A percentile compares a stretch with the other conserved stretches of the same genome.
Conservation (phyloP, 192 early-diverging fungal species). For the Entrophospora sp. region DNA sequence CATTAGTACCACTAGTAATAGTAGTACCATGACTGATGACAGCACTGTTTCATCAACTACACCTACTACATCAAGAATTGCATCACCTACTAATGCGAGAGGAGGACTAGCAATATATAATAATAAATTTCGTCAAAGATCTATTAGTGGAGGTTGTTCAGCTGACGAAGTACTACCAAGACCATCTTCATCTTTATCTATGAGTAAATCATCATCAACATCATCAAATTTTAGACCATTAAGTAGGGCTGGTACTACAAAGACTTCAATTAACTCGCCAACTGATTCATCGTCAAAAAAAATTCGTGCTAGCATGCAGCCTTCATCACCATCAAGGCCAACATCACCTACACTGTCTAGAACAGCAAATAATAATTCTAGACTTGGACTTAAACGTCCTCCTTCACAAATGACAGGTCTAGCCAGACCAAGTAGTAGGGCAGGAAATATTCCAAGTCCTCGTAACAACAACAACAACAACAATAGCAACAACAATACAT, state of each 20-base stretch:
- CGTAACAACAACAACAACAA: no score
- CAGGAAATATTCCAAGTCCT: neutral
- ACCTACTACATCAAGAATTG: neutral
- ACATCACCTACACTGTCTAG: no score
- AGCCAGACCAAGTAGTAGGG: neutral
- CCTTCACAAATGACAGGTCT: neutral
- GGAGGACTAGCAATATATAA: neutral
- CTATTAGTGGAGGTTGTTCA: slow-evolving; percentile 6
- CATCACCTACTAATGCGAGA: slow-evolving; percentile 12
- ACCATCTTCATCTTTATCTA: neutral
- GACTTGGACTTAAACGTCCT: neutral
- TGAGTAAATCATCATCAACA: no score
- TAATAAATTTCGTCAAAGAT: slow-evolving; percentile 10
- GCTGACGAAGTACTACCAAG: slow-evolving; percentile 1
- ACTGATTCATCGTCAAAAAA: neutral
- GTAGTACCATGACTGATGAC: slow-evolving; percentile 15
- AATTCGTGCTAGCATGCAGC: neutral
- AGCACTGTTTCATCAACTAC: slow-evolving; percentile 18
- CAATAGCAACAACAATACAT: no score
- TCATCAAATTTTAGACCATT: neutral
- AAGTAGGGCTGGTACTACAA: neutral
- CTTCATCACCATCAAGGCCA: neutral
- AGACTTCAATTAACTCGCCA: neutral
- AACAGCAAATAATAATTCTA: neutral
- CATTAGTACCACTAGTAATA: no score